Base-by-base conservation (phyloP, 164 flowering plant genomes). In the Stephania japonica region DNA sequence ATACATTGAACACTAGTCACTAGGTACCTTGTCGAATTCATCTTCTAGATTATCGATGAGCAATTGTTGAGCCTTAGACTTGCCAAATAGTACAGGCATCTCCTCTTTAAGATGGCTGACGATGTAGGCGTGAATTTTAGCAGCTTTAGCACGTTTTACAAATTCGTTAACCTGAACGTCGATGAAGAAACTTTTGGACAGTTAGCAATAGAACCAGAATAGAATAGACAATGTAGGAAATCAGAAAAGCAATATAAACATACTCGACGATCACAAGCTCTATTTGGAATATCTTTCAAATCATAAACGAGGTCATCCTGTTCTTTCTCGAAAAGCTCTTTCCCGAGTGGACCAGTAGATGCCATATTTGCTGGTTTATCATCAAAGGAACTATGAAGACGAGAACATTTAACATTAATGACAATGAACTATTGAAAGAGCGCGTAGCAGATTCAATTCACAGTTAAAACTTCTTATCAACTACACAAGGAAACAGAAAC, bases 71-170 rank as follows among this genome's bases (percentile, higher is more conserved):
- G 96, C 59, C 82, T 93, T 95, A 6, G 95, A 88, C 81, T 93
- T 95, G 69, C 99, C 98, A 84, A 95, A 87, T 88, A 92, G 82
- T 56, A 93, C 83, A 65, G 99, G 99, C 99, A 94, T 94, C 86
- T 92, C 96, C 77, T 91, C 90, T 71, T 77, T 94, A 70, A 94
- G 92, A 81, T 94, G 99, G 78, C 97, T 85, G 65, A 94, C 92
- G 41, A 94, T 92, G 82, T 92, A 90, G 43, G 99, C 91, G 80
- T 94, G 98, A 76, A 94, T 94, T 86, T 94, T 94, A 26, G 92
- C 98, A 80, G 99, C 99, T 85, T 98, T 83, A 1, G 99, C 99
- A 66, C 99, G 94, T 78, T 94, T 94, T 44, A 94, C 98, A 87
- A 92, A 94, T 82, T 92, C 98, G 77, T 92, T 92, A 67, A 94